Evolutionary conservation across 192 early-diverging fungal genomes (phyloP).

Genomic region (Coemansia sp.): DNA sequence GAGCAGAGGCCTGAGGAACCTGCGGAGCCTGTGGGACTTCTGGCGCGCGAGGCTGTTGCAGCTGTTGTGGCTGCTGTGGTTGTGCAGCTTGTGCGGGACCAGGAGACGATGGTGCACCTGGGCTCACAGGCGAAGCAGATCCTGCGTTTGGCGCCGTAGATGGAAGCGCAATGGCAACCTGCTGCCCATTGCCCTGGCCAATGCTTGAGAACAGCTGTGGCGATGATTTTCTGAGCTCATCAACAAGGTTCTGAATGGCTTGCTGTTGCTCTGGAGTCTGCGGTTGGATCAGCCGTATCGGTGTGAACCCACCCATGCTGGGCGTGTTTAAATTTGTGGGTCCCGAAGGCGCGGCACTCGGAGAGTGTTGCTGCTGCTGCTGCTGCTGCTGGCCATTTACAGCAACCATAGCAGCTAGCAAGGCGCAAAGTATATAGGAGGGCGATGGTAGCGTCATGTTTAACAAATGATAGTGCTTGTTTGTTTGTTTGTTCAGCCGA

Average conservation of each 20-base stretch:
- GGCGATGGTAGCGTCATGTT: not conserved
- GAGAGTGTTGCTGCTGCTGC: constrained; percentile 4
- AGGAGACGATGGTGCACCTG: not conserved
- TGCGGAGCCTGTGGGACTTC: not conserved
- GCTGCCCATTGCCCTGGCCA: constrained; percentile 27
- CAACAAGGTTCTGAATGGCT: constrained; percentile 43
- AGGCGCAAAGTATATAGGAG: not conserved
- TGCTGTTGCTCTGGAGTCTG: constrained; percentile 44
- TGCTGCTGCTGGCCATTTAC: constrained; percentile 5
- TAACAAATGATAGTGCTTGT: not conserved
- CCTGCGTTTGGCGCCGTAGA: constrained; percentile 7
- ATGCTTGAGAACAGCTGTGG: constrained; percentile 41
- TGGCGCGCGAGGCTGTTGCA: not conserved
- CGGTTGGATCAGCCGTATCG: constrained; percentile 45
- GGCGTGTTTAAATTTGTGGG: not conserved
- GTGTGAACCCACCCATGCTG: constrained; percentile 26
- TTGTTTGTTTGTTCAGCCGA: not conserved
- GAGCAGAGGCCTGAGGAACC: constrained; percentile 2
- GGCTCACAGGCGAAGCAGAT: constrained; percentile 1
- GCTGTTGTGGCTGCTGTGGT: not conserved
- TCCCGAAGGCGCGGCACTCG: not conserved
- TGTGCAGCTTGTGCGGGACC: no score
- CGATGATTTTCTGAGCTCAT: constrained; percentile 39
- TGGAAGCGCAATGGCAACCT: constrained; percentile 42
- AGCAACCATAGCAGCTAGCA: not conserved